Evolutionary conservation across 1,284 basidiomycete species (phyloP), one percentile per base, ranked within the genome.

Genomic region (Schizopora paradoxa): DNA sequence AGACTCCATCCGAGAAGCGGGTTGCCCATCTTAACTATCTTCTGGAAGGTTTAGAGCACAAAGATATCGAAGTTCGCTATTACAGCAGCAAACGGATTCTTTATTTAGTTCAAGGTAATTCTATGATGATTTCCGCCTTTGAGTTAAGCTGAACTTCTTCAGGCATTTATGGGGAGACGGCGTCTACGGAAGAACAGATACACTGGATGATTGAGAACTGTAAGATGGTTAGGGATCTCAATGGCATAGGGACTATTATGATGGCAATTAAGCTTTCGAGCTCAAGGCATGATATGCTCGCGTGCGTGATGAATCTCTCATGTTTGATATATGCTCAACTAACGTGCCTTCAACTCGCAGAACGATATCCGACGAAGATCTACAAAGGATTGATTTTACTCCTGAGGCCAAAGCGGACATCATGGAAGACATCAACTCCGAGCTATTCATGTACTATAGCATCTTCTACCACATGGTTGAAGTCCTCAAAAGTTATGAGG

Each of bases 171-270:
- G 86, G 81, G 2, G 92, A 96, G 64, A 93, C 92, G 0, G 79
- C 79, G 4, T 91, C 90, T 25, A 86, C 91, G 0, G 91, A 96
- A 57, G 86, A 96, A 62, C 96, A 99, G 62, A 67, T 99, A 35
- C 89, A 94, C 54, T 95, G 93, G 87, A 89, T 99, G 55, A 86
- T 91, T 51, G 87, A 95, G 64, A 98, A 98, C 60, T 90, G 90
- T 58, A 90, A 88, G 60, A 74, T 89, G 26, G 84, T 98, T 2
- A 77, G 93, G 45, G 72, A 76, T 19, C 84, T 86, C 0, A 92
- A 96, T 60, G 95, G 94, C 13, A 66, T 97, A 8, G 82, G 79
- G 54, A 79, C 77, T 45, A 85, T 97, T 25, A 79, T 95, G 16
- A 82, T 89, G 56, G 91, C 91, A 6, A 77, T 96, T 66, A 93